Evolutionary conservation across 1,139 yeast species (phyloP).

Genomic region (Geotrichum fermentans): DNA sequence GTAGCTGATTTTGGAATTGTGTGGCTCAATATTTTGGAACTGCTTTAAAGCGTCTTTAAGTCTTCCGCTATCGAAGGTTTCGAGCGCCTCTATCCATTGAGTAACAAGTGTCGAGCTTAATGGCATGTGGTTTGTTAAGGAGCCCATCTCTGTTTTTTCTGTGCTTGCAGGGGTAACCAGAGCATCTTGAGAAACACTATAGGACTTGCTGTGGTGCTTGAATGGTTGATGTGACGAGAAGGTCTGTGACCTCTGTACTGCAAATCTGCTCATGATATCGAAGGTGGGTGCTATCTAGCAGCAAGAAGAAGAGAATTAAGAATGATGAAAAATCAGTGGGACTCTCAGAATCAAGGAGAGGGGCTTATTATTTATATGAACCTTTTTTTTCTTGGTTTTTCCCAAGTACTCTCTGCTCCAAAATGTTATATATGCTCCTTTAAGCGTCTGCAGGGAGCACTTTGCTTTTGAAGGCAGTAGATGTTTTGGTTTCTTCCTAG

Average conservation of each 20-base stretch:
- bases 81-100: slow-evolving; percentile 19
- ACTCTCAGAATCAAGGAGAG: no score
- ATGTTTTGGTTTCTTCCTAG: no score
- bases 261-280: no score
- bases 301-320: neutral
- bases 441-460: no score
- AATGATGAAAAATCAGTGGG: neutral
- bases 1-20: slow-evolving; percentile 21
- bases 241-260: neutral
- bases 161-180: neutral
- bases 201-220: neutral
- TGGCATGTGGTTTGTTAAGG: neutral
- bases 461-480: no score
- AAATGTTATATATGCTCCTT: no score
- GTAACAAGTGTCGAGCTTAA: slow-evolving; percentile 10
- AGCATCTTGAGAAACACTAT: neutral
- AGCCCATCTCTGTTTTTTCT: neutral
- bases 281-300: no score
- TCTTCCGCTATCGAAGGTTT: slow-evolving; percentile 13
- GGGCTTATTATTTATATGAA: no score
- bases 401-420: no score
- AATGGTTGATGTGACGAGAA: neutral
- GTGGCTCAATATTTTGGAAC: slow-evolving; percentile 10
- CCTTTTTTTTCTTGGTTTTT: no score
- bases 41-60: slow-evolving; percentile 14